phyloP scores from a whole-genome alignment of 176 grass and related monocot species.

The Cenchrus fungigraminus region DNA sequence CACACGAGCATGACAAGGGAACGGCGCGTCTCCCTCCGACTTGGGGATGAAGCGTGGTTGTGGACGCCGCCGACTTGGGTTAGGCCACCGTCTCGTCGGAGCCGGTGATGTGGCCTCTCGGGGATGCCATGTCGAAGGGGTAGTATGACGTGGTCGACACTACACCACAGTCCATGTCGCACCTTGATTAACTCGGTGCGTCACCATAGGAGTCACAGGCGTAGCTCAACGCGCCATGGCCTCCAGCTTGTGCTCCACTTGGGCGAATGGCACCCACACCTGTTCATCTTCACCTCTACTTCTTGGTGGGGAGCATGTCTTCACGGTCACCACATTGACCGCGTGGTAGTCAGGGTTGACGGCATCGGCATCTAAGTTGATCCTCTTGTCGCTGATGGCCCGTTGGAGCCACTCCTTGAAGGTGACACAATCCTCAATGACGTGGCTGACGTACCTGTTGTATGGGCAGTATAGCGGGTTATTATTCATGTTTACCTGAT shows the following conservation, averaged over 20 bases:
- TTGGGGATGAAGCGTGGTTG: background rate
- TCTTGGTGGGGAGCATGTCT: rapidly evolving
- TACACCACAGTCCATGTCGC: background rate
- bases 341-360: background rate
- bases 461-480: background rate
- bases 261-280: background rate
- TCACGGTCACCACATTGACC: background rate
- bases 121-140: background rate
- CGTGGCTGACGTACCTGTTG: background rate
- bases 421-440: background rate
- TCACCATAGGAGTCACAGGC: rapidly evolving
- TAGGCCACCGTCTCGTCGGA: no score
- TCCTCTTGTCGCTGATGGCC: background rate
- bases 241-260: background rate
- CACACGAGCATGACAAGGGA: rapidly evolving
- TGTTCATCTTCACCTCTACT: background rate
- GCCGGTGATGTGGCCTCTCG: background rate
- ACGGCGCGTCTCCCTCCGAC: background rate
- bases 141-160: no score
- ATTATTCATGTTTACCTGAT: background rate
- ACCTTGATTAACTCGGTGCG: rapidly evolving
- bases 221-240: background rate
- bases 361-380: background rate
- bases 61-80: background rate
- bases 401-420: slow-evolving; percentile 3